Base-by-base conservation (phyloP, 306 rosid species). In the Betula pendula region DNA sequence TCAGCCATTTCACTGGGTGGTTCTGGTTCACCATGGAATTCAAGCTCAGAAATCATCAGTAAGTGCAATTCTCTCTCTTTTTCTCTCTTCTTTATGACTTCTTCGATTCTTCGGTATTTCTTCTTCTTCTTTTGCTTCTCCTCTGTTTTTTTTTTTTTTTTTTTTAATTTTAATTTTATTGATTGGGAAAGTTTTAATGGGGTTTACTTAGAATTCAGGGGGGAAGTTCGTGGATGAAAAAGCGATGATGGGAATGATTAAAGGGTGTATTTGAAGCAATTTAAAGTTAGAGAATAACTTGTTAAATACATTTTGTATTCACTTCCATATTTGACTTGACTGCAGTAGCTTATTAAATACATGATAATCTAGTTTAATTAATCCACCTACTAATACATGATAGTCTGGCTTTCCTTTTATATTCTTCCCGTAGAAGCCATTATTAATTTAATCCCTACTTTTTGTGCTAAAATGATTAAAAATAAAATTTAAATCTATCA, bases 41-140 rank as follows among this genome's bases (percentile, higher is more conserved):
- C 95, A 35, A 73, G 82, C 81, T 86, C 93, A 48, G 84, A 68
- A 50, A 19, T 69, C 70, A 60, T 74, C 73, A 53, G 98, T 94
- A 78, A 87, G 98, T 91, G 20, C 8, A 63, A 14, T 60, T 75
- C 47, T 65, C 51, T 35, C 69, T 38, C 1, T 55, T 24, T 77
- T 47, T 63, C 51, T 35, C 69, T 38, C 3, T 65, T 20, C 33
- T 67, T 73, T 16, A 7, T n/a, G n/a, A n/a, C 14, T 56, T 43
- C 1, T 53, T 40, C 66, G 40, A 13, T 63, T 59, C 20, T 49
- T 75, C 25, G 24, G 7, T 33, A 52, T 63, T 43, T n/a, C n/a
- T n/a, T n/a, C n/a, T n/a, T n/a, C n/a, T n/a, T n/a, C n/a, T n/a
- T n/a, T n/a, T n/a, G n/a, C n/a, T n/a, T n/a, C n/a, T n/a, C n/a